phyloP scores from a whole-genome alignment of 192 early-diverging fungal genomes.

The Dispira parvispora region DNA sequence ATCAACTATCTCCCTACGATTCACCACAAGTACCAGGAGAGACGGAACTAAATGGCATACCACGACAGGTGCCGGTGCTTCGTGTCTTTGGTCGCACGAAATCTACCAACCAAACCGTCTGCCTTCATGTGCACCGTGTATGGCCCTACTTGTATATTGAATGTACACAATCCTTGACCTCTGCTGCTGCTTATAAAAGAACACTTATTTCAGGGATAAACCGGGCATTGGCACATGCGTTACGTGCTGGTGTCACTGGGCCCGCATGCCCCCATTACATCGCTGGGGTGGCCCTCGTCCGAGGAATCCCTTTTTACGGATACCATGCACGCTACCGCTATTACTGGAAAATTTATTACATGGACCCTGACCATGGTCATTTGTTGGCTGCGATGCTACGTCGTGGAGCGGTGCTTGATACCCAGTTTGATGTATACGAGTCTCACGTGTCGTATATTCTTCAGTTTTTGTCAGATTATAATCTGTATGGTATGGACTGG shows the following conservation, averaged over 20 bases:
- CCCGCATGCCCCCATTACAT: conserved; percentile 26
- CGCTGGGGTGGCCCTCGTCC: conserved; percentile 49
- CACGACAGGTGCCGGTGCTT: conserved; percentile 33
- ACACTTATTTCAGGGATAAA: conserved; percentile 31
- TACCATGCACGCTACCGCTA: conserved; percentile 46
- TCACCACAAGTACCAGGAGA: not conserved
- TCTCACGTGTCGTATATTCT: conserved; percentile 64
- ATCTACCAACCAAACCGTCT: conserved; percentile 43
- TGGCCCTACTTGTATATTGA: conserved; percentile 69
- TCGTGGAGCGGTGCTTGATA: conserved; percentile 55
- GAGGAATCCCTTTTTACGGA: conserved; percentile 80
- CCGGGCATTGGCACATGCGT: conserved; percentile 36
- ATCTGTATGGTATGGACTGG: conserved; percentile 76
- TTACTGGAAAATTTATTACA: conserved; percentile 62
- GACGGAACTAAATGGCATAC: conserved; percentile 18
- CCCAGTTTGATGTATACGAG: conserved; percentile 53
- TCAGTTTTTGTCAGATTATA: conserved; percentile 79
- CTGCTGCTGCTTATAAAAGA: conserved; percentile 7
- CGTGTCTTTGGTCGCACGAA: conserved; percentile 64
- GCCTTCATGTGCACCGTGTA: conserved; percentile 73
- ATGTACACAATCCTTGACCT: conserved; percentile 32
- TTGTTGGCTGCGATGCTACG: conserved; percentile 47
- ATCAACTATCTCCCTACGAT: not conserved
- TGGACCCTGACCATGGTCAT: conserved; percentile 38
- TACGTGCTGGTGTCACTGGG: conserved; percentile 17